These are phyloP conservation scores for Tuber umbilicatum DNA, from an alignment of 495 filamentous ascomycete species.

Conservation along the genomic window DNA sequence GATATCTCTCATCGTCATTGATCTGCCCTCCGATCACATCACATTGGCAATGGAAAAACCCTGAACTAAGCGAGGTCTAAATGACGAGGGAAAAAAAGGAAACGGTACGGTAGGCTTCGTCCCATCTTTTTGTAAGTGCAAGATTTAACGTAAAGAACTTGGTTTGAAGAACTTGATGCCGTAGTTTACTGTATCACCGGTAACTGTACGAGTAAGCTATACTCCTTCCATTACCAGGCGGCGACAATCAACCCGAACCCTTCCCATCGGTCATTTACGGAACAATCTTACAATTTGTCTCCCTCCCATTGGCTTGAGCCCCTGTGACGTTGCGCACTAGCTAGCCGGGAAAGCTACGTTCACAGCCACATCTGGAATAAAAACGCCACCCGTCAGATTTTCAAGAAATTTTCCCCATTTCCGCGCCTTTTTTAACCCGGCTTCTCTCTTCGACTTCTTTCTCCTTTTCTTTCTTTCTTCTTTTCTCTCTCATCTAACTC, in stretches of 20 bases:
- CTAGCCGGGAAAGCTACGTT: neutral
- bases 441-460: neutral
- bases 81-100: neutral
- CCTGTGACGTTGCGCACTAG: neutral
- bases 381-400: conserved; percentile 3
- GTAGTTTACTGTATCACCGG: too few species aligned
- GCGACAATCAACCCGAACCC: neutral
- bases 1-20: neutral
- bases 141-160: neutral
- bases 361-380: neutral
- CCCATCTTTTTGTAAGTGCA: neutral
- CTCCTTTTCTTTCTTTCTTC: neutral
- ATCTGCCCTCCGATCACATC: neutral
- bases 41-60: neutral
- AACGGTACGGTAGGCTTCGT: neutral
- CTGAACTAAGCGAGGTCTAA: neutral
- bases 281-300: conserved; percentile 1
- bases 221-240: neutral
- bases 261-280: neutral
- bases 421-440: neutral
- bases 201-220: too few species aligned
- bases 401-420: neutral
- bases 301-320: neutral
- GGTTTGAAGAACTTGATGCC: neutral
- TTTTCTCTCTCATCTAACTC: neutral